These are phyloP conservation scores for Phialemonium atrogriseum DNA, from an alignment of 2,329 filamentous ascomycete species.

Conservation along the genomic window DNA sequence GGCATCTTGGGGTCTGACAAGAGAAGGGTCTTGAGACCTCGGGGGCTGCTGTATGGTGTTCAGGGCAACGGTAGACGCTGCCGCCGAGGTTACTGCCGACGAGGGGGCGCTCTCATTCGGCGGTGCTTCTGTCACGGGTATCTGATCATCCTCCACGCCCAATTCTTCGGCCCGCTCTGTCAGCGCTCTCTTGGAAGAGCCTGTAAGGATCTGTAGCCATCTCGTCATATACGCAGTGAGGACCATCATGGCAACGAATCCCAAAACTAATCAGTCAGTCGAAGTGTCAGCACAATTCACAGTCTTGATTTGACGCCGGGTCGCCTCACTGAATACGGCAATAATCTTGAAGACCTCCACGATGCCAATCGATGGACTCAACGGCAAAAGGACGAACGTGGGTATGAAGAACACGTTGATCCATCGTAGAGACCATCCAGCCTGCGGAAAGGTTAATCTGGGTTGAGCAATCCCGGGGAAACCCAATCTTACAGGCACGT, in stretches of 20 bases:
- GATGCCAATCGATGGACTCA: slow-evolving; percentile 44
- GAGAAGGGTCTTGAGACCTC: too few species aligned
- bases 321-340: slow-evolving; percentile 43
- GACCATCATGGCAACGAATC: slow-evolving; percentile 44
- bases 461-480: too few species aligned
- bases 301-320: too few species aligned
- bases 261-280: too few species aligned
- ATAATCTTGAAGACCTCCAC: slow-evolving; percentile 51
- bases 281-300: too few species aligned
- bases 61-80: slow-evolving; percentile 9
- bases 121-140: slow-evolving; percentile 31
- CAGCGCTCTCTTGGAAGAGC: slow-evolving; percentile 42
- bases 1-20: too few species aligned
- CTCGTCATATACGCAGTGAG: slow-evolving; percentile 47
- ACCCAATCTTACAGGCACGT: slow-evolving; percentile 37
- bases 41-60: slow-evolving; percentile 16
- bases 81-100: too few species aligned
- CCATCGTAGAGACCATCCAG: slow-evolving; percentile 48
- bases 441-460: slow-evolving; percentile 24
- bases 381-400: slow-evolving; percentile 49
- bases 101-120: too few species aligned
- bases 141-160: slow-evolving; percentile 32
- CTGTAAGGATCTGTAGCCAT: slow-evolving; percentile 40
- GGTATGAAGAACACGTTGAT: slow-evolving; percentile 53
- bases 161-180: slow-evolving; percentile 44